These are phyloP conservation scores for Epichloe typhina DNA, from an alignment of 2,329 filamentous ascomycete genomes.

Conservation along the genomic window DNA sequence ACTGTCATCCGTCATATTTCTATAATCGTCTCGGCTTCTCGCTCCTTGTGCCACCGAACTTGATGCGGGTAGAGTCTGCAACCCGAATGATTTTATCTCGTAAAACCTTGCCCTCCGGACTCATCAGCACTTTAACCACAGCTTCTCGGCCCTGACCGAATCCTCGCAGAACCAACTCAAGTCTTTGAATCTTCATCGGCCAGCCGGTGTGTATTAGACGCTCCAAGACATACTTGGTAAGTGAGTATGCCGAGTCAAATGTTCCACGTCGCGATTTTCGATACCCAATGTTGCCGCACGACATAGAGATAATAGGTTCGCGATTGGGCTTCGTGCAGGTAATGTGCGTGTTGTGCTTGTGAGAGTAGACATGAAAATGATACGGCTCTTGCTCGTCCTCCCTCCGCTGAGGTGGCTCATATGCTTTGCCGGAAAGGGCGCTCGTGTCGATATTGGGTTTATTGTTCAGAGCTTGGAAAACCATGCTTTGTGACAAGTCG, in stretches of 20 bases:
- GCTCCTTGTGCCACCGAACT: conserved; percentile 91
- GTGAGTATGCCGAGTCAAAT: conserved; percentile 87
- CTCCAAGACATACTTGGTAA: conserved; percentile 71
- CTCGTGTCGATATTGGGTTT: conserved; percentile 22
- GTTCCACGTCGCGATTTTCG: conserved; percentile 63
- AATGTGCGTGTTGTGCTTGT: conserved; percentile 92
- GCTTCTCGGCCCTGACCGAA: conserved; percentile 84
- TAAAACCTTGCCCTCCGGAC: conserved; percentile 66
- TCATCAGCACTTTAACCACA: conserved; percentile 76
- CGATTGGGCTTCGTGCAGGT: conserved; percentile 76
- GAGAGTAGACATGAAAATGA: conserved; percentile 75
- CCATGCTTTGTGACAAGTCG: conserved; percentile 23
- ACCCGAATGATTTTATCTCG: conserved; percentile 65
- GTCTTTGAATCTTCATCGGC: conserved; percentile 56
- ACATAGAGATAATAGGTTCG: conserved; percentile 66
- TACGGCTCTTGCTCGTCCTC: conserved; percentile 47
- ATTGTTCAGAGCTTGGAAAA: conserved; percentile 24
- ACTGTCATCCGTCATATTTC: neutral
- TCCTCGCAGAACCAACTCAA: conserved; percentile 74
- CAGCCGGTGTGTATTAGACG: conserved; percentile 73
- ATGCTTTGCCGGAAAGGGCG: conserved; percentile 13
- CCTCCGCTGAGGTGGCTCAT: conserved; percentile 12
- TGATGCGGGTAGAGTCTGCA: conserved; percentile 75
- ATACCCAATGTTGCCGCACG: conserved; percentile 85
- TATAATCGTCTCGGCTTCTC: conserved; percentile 67